Percentiles rank a stretch among this genome's conserved stretches.
Conservation (phyloP, 2,329 filamentous ascomycete genomes). For the Penicillium sclerotiorum region DNA sequence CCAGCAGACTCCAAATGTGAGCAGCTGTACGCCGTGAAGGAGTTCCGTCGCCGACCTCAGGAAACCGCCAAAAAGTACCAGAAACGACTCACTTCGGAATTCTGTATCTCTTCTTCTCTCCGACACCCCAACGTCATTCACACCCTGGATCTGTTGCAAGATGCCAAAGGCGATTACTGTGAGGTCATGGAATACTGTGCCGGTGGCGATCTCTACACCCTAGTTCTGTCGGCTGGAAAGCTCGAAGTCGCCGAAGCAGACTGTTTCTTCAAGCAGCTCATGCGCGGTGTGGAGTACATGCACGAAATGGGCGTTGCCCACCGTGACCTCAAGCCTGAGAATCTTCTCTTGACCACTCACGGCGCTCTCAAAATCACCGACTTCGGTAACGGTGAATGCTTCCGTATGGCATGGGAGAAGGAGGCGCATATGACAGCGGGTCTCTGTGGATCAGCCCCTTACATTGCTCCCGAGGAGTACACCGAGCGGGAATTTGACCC, state of each 20-base stretch:
- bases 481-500: constrained; percentile 94
- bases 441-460: constrained; percentile 92
- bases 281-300: constrained; percentile 98
- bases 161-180: constrained; percentile 95
- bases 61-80: constrained; percentile 98
- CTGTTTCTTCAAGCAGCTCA: constrained; percentile 98
- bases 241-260: constrained; percentile 88
- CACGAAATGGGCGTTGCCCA: constrained; percentile 99
- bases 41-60: constrained; percentile 90
- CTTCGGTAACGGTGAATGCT: constrained; percentile 98
- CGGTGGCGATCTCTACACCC: constrained; percentile 90
- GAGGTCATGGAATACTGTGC: constrained; percentile 99
- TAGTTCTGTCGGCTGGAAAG: constrained; percentile 88
- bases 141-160: constrained; percentile 90
- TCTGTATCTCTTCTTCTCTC: constrained; percentile 96
- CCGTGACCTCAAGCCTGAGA: constrained; percentile 95
- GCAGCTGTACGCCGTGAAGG: constrained; percentile 95
- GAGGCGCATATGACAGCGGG: constrained; percentile 98
- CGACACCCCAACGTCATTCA: constrained; percentile 98
- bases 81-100: constrained; percentile 94
- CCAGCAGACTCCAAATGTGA: constrained; percentile 75
- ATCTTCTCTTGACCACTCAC: constrained; percentile 87
- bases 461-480: constrained; percentile 97
- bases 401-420: constrained; percentile 99
- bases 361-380: constrained; percentile 97